Evolutionary conservation across 2,329 filamentous ascomycete species (phyloP).

Genomic region (Diaporthe sp.): DNA sequence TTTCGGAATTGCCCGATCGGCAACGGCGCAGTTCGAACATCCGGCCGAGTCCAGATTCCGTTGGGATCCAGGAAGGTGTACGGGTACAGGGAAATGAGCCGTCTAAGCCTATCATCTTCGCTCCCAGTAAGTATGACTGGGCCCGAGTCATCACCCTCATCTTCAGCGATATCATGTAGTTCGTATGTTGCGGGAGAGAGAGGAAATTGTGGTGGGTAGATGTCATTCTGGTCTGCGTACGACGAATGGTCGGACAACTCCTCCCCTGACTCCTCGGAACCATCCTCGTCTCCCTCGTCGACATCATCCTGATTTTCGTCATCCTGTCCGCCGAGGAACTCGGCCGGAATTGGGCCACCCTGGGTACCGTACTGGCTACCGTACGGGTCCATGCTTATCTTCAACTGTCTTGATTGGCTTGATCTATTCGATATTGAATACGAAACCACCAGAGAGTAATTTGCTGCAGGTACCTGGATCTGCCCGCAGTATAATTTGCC

Average conservation of each 20-base stretch:
- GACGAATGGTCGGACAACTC: not conserved
- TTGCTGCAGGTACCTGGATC: not conserved
- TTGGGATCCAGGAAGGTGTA: not conserved
- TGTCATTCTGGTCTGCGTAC: not conserved
- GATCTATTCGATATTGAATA: not conserved
- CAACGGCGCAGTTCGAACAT: not conserved
- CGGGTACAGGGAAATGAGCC: not conserved
- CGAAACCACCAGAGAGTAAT: not conserved
- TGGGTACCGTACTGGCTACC: not conserved
- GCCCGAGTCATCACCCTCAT: not conserved
- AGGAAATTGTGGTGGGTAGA: constrained; percentile 7
- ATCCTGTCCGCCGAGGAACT: too few species aligned
- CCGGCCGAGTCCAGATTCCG: not conserved
- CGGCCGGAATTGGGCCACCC: too few species aligned
- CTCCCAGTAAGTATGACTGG: not conserved
- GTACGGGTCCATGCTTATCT: not conserved
- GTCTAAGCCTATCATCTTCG: not conserved
- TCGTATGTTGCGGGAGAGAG: not conserved
- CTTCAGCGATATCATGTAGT: not conserved
- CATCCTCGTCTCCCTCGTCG: not conserved
- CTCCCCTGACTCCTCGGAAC: not conserved
- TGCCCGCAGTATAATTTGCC: not conserved
- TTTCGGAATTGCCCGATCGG: constrained; percentile 30
- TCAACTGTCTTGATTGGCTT: too few species aligned
- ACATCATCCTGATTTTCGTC: not conserved